Evolutionary conservation across 148 eudicot genomes (phyloP), one percentile per base, ranked within the genome.

Genomic region (Fagopyrum esculentum): DNA sequence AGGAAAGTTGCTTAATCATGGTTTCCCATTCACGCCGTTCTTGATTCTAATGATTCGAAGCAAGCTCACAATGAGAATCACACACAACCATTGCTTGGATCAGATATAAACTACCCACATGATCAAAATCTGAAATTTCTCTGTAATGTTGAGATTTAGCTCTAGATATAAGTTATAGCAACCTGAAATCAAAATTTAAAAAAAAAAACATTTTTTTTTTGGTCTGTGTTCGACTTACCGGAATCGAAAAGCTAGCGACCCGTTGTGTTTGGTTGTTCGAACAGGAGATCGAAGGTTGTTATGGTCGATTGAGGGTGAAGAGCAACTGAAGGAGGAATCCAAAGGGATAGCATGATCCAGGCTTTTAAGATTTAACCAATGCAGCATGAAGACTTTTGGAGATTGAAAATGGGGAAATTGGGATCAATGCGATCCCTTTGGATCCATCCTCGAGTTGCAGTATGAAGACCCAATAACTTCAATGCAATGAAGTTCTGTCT

Each of bases 381-480:
- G 26, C 0, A 22, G 26, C 0, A 22, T 22, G 26, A 22, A 22
- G 26, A 22, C 22, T 30, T 54, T 52, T 11, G 10, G 64, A 17
- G 50, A 54, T 15, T 2, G 48, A 29, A 40, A 30, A 9, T 29
- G 51, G 48, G 6, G 9, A 54, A 55, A 73, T 48, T 55, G 19
- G 64, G 75, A 73, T 73, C 75, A 73, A 73, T 73, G 75, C 75
- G 75, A 73, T 73, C 75, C 75, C 75, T 73, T 73, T 73, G 75
- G 75, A 73, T 73, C 19, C 29, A 44, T 73, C 61, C 75, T 73
- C 6, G 45, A 73, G 75, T 55, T 51, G 75, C 75, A 73, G 75
- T 44, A 19, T 10, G 22, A 57, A 57, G 10, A 57, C 63, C 9
- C 63, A 15, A 1, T 3, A 10, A 9, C 52, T 49, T 49, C 13